A percentile compares a stretch with the other conserved stretches of the same genome.
phyloP scores from a whole-genome alignment of 352 stramenopile genomes.

The Globisporangium emineosum region DNA sequence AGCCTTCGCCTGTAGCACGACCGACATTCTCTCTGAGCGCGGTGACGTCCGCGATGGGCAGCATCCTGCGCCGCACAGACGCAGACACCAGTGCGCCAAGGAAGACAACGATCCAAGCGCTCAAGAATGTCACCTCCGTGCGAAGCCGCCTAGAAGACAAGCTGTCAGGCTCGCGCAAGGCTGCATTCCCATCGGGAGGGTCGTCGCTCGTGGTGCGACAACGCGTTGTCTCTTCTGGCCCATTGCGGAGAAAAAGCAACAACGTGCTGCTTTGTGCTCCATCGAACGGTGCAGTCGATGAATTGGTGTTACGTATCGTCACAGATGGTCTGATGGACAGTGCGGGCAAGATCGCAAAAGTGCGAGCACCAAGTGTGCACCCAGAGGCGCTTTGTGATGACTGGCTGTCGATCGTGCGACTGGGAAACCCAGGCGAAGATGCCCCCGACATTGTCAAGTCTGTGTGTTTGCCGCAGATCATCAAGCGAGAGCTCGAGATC shows the following conservation, averaged over 20 bases:
- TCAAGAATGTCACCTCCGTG: conserved; percentile 54
- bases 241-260: conserved; percentile 32
- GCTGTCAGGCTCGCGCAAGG: conserved; percentile 24
- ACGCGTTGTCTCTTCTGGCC: conserved; percentile 31
- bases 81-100: conserved; percentile 22
- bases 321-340: conserved; percentile 77
- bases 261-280: conserved; percentile 86
- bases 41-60: conserved; percentile 41
- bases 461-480: conserved; percentile 77
- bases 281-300: conserved; percentile 90
- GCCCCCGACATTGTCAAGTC: conserved; percentile 67
- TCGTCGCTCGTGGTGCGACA: conserved; percentile 40
- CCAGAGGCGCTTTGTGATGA: conserved; percentile 39
- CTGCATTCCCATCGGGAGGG: conserved; percentile 20
- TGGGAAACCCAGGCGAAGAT: conserved; percentile 77
- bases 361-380: conserved; percentile 71
- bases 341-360: conserved; percentile 40
- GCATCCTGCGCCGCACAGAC: conserved; percentile 58
- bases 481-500: conserved; percentile 75
- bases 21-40: conserved; percentile 56
- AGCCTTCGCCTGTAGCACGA: neutral
- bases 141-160: conserved; percentile 72
- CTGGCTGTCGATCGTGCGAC: conserved; percentile 72
- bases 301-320: conserved; percentile 86
- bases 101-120: conserved; percentile 54